Base-by-base conservation (phyloP, 2,329 filamentous ascomycete species). In the Graphilbum sp. region DNA sequence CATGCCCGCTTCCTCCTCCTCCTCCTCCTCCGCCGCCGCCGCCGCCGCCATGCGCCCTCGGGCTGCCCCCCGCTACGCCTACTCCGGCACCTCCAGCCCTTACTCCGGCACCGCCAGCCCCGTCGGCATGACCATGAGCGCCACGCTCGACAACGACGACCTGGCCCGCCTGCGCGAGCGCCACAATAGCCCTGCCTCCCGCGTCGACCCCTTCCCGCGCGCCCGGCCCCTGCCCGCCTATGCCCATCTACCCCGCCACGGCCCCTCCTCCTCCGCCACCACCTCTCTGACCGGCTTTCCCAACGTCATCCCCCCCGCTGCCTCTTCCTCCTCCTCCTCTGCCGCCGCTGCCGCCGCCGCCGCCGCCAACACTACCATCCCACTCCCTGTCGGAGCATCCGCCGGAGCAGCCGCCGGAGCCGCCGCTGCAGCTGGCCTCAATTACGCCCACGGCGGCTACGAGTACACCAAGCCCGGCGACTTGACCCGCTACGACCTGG, bases 391-490 rank as follows among this genome's bases (percentile, higher is more conserved):
- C n/a, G n/a, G n/a, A n/a, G n/a, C n/a, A n/a, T n/a, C n/a, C n/a
- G n/a, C n/a, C n/a, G n/a, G n/a, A n/a, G n/a, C n/a, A n/a, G n/a
- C n/a, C n/a, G n/a, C n/a, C n/a, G n/a, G n/a, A n/a, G n/a, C 32
- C 15, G 33, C 34, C 5, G 41, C 43, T 2, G 34, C 37, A 16
- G 37, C 38, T 23, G 35, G 30, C 19, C 56, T 67, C 33, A 66
- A 70, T 44, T 73, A 72, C 44, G 69, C 67, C 12, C 67, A 70
- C 23, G 67, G 74, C 34, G 72, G 67, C 9, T 78, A 71, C 47
- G 69, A 74, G 47, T 78, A 78, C 47, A 77, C 73, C 9, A 75
- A 72, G 41, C 71, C 72, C 13, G 65, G 69, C 44, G 72, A 77
- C 38, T 52, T 79, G 36, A 72, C 68, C 27, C 61, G 67, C 36